Evolutionary conservation across 495 filamentous ascomycete species (phyloP), one percentile per base, ranked within the genome.

Genomic region (Neurospora pannonica): DNA sequence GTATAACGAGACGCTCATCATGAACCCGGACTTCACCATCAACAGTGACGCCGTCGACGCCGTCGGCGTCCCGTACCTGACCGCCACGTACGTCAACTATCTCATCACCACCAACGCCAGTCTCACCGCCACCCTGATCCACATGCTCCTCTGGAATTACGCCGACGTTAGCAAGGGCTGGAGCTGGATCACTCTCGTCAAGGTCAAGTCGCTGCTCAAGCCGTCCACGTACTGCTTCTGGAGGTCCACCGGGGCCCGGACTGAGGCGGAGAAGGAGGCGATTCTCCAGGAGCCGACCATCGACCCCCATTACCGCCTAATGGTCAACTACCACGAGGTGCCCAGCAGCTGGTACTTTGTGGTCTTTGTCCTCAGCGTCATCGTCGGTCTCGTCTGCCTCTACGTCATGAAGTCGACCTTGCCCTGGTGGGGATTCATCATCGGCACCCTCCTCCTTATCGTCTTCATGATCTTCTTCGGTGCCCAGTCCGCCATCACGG

Each of bases 301-400:
- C 38, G 75, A 79, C 46, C 71, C 72, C 21, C 75, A 77, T 37
- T 76, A 81, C 70, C 74, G 73, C 80, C 73, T 86, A 83, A 80
- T 84, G 78, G 62, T 38, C n/a, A 71, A 76, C 21, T 90, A 89
- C 77, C 83, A 86, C 46, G 87, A 89, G 74, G 78, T 81, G 3
- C 88, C 89, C 6, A 81, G 81, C 77, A 89, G 85, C 86, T 90
- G 89, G 89, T 91, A 87, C 60, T 76, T 77, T 0, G 71, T 73
- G 0, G 78, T 88, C 3, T 79, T 90, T 17, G 74, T 87, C 34
- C 62, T 82, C 36, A 85, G 84, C 62, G 86, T 88, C 70, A 73
- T 87, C 39, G 79, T 87, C 2, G 89, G 87, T 7, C 76, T 90
- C 11, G 81, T 84, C 38, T 75, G 76, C 54, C 75, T 79, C 36